phyloP scores from a whole-genome alignment of 78 protist genomes.

The Creolimax fragrantissima region DNA sequence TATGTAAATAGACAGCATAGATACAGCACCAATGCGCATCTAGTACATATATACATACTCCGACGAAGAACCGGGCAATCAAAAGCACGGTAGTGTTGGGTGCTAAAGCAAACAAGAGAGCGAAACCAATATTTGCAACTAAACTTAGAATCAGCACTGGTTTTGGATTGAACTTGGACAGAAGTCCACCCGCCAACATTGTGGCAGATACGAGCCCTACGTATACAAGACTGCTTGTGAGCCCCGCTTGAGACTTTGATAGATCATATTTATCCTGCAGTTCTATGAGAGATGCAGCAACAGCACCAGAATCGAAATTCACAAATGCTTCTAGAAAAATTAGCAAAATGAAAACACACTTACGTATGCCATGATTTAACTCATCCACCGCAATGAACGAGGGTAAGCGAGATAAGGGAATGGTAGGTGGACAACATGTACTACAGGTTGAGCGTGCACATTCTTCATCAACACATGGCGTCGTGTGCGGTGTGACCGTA shows the following conservation, averaged over 20 bases:
- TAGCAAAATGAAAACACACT: not conserved
- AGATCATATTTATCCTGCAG: not conserved
- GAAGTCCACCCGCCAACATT: not conserved
- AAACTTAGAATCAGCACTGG: not conserved
- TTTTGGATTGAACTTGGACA: not conserved
- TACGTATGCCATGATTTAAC: not conserved
- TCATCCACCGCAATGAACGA: not conserved
- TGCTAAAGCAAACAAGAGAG: not conserved
- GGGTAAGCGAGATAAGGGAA: not conserved
- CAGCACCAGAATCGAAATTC: conserved; percentile 21
- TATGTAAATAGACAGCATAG: too few species aligned
- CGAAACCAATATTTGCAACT: not conserved
- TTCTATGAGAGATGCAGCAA: conserved; percentile 1
- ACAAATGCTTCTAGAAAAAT: not conserved
- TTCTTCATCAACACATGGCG: not conserved
- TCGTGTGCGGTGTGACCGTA: not conserved
- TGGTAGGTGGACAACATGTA: not conserved
- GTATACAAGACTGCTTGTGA: not conserved
- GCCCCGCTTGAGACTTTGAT: not conserved
- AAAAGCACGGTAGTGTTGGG: not conserved
- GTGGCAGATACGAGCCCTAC: not conserved
- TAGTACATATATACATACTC: too few species aligned
- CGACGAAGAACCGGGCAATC: not conserved
- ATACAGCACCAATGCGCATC: too few species aligned
- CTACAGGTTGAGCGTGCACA: not conserved